Evolutionary conservation across 1,284 basidiomycete genomes (phyloP).

Genomic region (Meripilus lineatus): DNA sequence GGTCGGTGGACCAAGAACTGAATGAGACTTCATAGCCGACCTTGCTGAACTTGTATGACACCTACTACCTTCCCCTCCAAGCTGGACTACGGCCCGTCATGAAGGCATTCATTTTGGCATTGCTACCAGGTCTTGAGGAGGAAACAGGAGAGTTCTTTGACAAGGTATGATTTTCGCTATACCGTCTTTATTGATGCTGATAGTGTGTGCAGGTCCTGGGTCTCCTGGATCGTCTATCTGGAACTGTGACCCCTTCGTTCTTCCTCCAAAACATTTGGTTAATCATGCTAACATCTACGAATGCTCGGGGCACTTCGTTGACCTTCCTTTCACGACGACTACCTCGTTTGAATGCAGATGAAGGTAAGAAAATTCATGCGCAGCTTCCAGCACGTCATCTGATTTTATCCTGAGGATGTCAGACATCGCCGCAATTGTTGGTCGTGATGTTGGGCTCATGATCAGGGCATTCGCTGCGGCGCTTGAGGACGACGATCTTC

Average conservation of each 20-base stretch:
- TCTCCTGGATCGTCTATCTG: conserved; percentile 79
- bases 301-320: conserved; percentile 81
- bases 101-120: conserved; percentile 90
- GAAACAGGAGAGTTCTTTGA: conserved; percentile 97
- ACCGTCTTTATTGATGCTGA: conserved; percentile 1
- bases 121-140: conserved; percentile 93
- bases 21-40: conserved; percentile 52
- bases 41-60: conserved; percentile 84
- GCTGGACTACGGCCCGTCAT: conserved; percentile 81
- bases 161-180: conserved; percentile 48
- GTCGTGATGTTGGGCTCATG: conserved; percentile 87
- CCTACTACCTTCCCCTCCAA: conserved; percentile 86
- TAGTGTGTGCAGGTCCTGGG: conserved; percentile 59
- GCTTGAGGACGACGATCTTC: conserved; percentile 84
- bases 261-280: conserved; percentile 97
- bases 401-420: conserved; percentile 12
- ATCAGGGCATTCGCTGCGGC: conserved; percentile 87
- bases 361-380: conserved; percentile 45
- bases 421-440: conserved; percentile 77
- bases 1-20: not conserved
- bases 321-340: conserved; percentile 84
- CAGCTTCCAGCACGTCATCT: conserved; percentile 1
- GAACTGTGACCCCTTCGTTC: conserved; percentile 79
- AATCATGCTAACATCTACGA: conserved; percentile 86
- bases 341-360: conserved; percentile 61